Base-by-base conservation (phyloP, 805 yeast species). In the Teunomyces funiuensis region DNA sequence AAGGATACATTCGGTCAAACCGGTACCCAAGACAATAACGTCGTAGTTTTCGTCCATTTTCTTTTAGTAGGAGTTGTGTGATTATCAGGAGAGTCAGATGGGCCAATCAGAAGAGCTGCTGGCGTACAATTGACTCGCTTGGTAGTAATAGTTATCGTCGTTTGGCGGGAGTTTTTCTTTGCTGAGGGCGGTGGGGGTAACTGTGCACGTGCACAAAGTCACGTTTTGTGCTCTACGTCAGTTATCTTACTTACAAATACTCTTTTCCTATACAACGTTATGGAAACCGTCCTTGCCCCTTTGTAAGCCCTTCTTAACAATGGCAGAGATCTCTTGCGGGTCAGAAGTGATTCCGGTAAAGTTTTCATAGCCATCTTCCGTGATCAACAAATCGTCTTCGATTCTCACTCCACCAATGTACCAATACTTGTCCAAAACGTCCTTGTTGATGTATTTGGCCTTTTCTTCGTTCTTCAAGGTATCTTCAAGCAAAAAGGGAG, bases 341-440 rank as follows among this genome's bases (percentile, higher is more conserved):
- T 93, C 95, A 43, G 85, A 83, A 1, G 97, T 88, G 40, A 91
- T 80, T 19, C 77, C 74, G 2, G 97, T 91, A 40, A 91, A 68
- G 53, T 87, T 85, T 56, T 89, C 96, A 55, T 65, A 80, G 0
- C 98, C 98, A 40, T 66, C 68, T 36, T 73, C 73, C 1, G 96
- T 87, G 22, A 91, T 83, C 33, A 88, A 66, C 30, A 93, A 76
- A 57, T 91, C 97, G 59, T 91, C 99, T 64, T 91, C 99, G 43
- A 91, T 88, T 63, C 99, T 80, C 5, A 91, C 97, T 33, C 99
- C 99, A n/a, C 99, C 99, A 42, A 93, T 79, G 51, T 83, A 78
- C 83, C 85, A 79, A 63, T 89, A 91, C 54, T 79, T 82, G 42
- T 86, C 81, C 46, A 91, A 69, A 5, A 85, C 80, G 0, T 77